phyloP scores from a whole-genome alignment of 495 filamentous ascomycete genomes.

The Aspergillus biplanus region DNA sequence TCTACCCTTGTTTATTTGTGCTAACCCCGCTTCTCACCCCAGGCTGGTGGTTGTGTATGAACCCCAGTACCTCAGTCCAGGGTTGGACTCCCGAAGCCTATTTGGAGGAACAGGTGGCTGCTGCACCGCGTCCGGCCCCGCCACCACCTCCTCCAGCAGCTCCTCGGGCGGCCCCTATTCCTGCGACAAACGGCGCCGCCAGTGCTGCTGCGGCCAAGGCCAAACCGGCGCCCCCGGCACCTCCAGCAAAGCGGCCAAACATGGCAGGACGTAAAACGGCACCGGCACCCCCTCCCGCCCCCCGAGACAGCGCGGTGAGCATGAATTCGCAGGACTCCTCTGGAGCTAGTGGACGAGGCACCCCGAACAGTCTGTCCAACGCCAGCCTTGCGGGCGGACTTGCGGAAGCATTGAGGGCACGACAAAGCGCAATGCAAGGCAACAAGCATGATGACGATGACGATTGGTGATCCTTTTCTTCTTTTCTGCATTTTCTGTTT shows the following conservation, averaged over 20 bases:
- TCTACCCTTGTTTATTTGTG: constrained; percentile 27
- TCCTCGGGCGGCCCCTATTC: constrained; percentile 50
- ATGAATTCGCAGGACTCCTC: constrained; percentile 64
- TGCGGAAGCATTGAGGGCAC: constrained; percentile 76
- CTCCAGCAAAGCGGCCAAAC: constrained; percentile 83
- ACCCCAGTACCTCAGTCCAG: constrained; percentile 61
- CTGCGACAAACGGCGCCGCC: constrained; percentile 50
- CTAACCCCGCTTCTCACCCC: not conserved
- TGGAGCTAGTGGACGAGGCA: constrained; percentile 67
- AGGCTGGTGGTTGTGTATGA: constrained; percentile 97
- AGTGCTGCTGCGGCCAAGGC: constrained; percentile 56
- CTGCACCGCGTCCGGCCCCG: constrained; percentile 50
- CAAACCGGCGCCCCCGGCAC: constrained; percentile 79
- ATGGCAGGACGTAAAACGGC: constrained; percentile 66
- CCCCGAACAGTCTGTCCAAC: constrained; percentile 68
- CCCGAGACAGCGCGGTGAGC: constrained; percentile 73
- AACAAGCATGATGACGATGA: constrained; percentile 73
- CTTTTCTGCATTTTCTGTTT: constrained; percentile 27
- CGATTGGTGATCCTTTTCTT: constrained; percentile 25
- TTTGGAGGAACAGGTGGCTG: constrained; percentile 71
- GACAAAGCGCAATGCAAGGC: constrained; percentile 71
- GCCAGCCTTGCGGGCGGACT: constrained; percentile 79
- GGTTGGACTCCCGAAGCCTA: constrained; percentile 96
- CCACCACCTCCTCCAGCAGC: constrained; percentile 65
- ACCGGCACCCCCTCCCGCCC: constrained; percentile 62